A percentile compares a stretch with the other conserved stretches of the same genome.
These are phyloP conservation scores for Begonia fuchsioides DNA, from an alignment of 306 rosid species.

Conservation along the genomic window DNA sequence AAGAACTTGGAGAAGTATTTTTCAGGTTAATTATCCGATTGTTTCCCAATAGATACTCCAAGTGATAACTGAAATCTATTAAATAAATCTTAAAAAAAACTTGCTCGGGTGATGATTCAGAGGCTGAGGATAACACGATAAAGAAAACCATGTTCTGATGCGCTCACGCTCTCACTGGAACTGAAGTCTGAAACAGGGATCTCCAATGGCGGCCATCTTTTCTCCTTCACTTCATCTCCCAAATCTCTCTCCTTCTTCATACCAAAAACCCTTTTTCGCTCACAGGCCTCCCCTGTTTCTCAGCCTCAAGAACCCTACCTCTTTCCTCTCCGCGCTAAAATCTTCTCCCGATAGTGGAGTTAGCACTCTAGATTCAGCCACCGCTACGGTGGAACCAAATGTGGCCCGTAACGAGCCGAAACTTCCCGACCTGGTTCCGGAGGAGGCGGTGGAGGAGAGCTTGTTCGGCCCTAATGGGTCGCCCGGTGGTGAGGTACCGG, in stretches of 20 bases:
- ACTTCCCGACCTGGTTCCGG: slow-evolving; percentile 11
- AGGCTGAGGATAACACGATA: slow-evolving; percentile 15
- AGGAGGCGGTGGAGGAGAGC: slow-evolving; percentile 9
- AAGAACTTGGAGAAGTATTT: no score
- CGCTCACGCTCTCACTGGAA: background rate
- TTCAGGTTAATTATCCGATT: no score
- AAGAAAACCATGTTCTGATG: slow-evolving; percentile 17
- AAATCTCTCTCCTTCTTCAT: slow-evolving; percentile 26
- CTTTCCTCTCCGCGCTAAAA: slow-evolving; percentile 14
- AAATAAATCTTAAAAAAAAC: no score
- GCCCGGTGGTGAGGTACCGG: slow-evolving; percentile 21
- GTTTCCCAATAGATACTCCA: no score
- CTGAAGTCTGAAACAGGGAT: slow-evolving; percentile 10
- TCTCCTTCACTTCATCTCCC: slow-evolving; percentile 47
- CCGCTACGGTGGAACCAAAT: slow-evolving; percentile 18
- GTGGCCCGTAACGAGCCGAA: slow-evolving; percentile 15
- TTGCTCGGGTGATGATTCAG: no score
- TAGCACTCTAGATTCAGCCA: slow-evolving; percentile 25
- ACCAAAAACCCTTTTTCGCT: slow-evolving; percentile 19
- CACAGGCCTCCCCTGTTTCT: slow-evolving; percentile 21
- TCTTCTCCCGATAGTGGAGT: slow-evolving; percentile 45
- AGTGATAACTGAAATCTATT: no score
- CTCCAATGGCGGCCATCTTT: slow-evolving; percentile 51
- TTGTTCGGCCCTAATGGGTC: slow-evolving; percentile 43
- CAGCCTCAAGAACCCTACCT: slow-evolving; percentile 19